These are phyloP conservation scores for Barnettozyma vustinii DNA, from an alignment of 805 yeast species.

Conservation along the genomic window DNA sequence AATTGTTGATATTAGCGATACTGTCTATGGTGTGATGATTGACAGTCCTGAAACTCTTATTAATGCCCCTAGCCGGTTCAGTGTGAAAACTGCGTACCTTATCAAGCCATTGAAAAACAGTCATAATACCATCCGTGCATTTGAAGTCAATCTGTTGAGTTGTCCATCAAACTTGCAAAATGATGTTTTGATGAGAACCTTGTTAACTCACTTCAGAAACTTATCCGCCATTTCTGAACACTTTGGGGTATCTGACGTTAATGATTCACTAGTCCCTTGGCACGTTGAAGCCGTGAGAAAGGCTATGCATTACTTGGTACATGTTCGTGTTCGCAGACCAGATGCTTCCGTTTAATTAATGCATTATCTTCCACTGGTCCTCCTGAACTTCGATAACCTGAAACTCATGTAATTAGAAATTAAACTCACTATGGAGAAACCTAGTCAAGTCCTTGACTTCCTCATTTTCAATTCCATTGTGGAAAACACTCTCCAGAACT, in stretches of 20 bases:
- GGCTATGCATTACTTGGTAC: slow-evolving; percentile 52
- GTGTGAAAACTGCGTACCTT: slow-evolving; percentile 67
- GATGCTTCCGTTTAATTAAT: not conserved
- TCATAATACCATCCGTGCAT: slow-evolving; percentile 30
- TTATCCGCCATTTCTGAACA: slow-evolving; percentile 38
- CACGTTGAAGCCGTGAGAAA: slow-evolving; percentile 66
- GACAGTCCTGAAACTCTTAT: slow-evolving; percentile 59
- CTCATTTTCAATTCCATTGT: not conserved
- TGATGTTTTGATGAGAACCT: slow-evolving; percentile 45
- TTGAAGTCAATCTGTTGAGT: slow-evolving; percentile 65
- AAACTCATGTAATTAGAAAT: not conserved
- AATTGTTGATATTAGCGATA: slow-evolving; percentile 45
- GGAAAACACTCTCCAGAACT: not conserved
- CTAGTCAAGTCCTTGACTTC: not conserved
- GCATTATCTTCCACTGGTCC: no score
- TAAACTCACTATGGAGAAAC: not conserved
- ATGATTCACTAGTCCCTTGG: slow-evolving; percentile 55
- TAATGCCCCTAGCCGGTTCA: slow-evolving; percentile 64
- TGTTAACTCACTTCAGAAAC: slow-evolving; percentile 58
- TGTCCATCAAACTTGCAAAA: slow-evolving; percentile 66
- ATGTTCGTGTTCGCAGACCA: slow-evolving; percentile 40
- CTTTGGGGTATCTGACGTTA: slow-evolving; percentile 30
- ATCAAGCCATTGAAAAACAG: slow-evolving; percentile 34
- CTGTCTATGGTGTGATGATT: slow-evolving; percentile 53
- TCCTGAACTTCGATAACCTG: no score